A percentile compares a stretch with the other conserved stretches of the same genome.
Conservation (phyloP, 495 filamentous ascomycete genomes). For the Letharia columbiana region DNA sequence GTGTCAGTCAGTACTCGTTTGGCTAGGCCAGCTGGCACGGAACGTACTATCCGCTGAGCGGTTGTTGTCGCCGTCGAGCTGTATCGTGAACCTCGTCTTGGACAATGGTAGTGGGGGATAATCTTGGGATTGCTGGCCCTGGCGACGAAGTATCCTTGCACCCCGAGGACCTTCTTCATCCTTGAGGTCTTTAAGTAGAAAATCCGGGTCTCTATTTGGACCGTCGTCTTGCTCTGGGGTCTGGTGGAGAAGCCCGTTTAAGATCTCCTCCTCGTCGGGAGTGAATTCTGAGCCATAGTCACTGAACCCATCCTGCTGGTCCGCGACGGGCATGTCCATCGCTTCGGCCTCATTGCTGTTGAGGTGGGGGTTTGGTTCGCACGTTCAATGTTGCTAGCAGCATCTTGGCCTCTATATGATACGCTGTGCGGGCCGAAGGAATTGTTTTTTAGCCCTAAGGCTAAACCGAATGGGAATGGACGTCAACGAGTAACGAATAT, state of each 20-base stretch:
- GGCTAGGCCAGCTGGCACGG: background rate
- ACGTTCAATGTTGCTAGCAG: background rate
- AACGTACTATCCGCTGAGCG: slow-evolving; percentile 43
- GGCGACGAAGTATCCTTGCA: slow-evolving; percentile 35
- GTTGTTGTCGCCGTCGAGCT: slow-evolving; percentile 19
- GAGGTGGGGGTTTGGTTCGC: background rate
- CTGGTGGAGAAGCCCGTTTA: slow-evolving; percentile 40
- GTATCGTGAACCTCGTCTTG: slow-evolving; percentile 15
- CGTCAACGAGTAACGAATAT: background rate
- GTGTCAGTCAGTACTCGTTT: slow-evolving; percentile 44
- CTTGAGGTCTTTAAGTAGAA: slow-evolving; percentile 26
- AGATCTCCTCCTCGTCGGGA: slow-evolving; percentile 49
- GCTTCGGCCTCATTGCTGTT: background rate
- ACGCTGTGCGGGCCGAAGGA: background rate
- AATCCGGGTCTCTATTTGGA: slow-evolving; percentile 7
- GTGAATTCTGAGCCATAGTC: slow-evolving; percentile 72
- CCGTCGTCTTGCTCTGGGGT: slow-evolving; percentile 24
- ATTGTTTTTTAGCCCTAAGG: background rate
- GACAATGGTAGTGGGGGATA: slow-evolving; percentile 19
- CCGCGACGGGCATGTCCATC: slow-evolving; percentile 7
- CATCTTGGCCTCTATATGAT: no score
- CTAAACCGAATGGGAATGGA: background rate
- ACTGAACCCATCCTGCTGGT: slow-evolving; percentile 35
- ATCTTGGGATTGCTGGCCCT: slow-evolving; percentile 33
- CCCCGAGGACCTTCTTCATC: slow-evolving; percentile 28